Evolutionary conservation across 495 filamentous ascomycete species (phyloP).

Genomic region (Aspergillus ellipticus): DNA sequence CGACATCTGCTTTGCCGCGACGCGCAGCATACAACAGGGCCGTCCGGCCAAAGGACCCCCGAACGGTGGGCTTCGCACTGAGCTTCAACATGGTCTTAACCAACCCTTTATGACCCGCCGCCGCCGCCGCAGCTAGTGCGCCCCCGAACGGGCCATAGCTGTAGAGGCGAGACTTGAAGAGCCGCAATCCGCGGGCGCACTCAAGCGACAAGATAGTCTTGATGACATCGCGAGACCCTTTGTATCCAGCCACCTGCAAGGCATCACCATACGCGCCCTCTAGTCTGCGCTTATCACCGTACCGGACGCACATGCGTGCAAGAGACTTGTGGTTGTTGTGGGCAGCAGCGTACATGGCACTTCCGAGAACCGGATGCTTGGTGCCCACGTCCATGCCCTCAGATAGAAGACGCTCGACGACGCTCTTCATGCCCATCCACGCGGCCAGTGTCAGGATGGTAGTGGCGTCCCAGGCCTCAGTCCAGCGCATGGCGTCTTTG

Average conservation of each 20-base stretch:
- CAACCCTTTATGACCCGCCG: neutral
- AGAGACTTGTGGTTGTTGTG: neutral
- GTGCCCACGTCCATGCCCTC: neutral
- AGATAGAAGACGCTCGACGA: neutral
- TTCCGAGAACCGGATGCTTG: neutral
- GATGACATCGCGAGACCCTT: neutral
- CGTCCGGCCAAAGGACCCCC: neutral
- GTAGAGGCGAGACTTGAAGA: too few relatives aligned
- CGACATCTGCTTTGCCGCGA: neutral
- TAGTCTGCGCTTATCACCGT: neutral
- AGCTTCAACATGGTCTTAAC: neutral
- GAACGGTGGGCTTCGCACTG: neutral
- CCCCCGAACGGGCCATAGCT: conserved; percentile 5
- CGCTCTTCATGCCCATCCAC: neutral
- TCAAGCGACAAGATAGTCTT: neutral
- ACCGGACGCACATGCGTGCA: neutral
- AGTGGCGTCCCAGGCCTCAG: neutral
- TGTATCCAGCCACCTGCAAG: conserved; percentile 6
- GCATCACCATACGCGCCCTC: conserved; percentile 5
- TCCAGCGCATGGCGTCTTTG: neutral
- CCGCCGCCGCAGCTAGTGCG: conserved; percentile 3
- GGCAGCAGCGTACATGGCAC: conserved; percentile 5
- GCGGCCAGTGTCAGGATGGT: neutral
- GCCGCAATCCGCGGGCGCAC: too few relatives aligned
- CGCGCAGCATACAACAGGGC: neutral